phyloP scores from a whole-genome alignment of 2,329 filamentous ascomycete species.

The Elsinoe fawcettii region DNA sequence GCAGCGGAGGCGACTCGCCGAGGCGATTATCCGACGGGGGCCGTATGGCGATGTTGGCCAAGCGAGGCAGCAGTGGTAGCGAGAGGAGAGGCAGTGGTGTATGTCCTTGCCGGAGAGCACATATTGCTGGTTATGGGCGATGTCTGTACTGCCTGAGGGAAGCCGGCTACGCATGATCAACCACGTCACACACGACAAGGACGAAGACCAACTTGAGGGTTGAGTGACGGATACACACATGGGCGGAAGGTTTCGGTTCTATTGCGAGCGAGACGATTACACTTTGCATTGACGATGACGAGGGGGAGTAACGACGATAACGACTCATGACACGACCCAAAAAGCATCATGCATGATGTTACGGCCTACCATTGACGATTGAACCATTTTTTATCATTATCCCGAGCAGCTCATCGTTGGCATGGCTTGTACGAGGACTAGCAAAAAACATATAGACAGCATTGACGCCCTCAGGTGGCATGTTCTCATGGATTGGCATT shows the following conservation, averaged over 20 bases:
- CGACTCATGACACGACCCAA: neutral
- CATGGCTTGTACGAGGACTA: neutral
- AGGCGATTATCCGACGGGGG: neutral
- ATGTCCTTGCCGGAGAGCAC: constrained; percentile 3
- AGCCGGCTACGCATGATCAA: neutral
- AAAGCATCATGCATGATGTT: constrained; percentile 9
- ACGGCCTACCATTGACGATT: neutral
- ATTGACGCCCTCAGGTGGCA: constrained; percentile 11
- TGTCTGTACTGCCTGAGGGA: constrained; percentile 13
- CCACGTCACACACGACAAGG: neutral
- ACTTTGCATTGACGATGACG: neutral
- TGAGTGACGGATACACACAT: neutral
- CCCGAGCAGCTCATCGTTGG: neutral
- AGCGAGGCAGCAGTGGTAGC: neutral
- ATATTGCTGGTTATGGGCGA: constrained; percentile 2
- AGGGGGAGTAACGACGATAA: neutral
- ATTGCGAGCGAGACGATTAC: neutral
- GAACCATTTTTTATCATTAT: neutral
- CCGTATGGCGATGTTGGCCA: neutral
- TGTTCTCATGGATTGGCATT: neutral
- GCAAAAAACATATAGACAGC: constrained; percentile 12
- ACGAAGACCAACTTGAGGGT: neutral
- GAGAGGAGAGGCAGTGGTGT: constrained; percentile 8
- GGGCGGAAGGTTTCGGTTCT: neutral
- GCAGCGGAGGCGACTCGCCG: constrained; percentile 9